Evolutionary conservation across 176 grass and related monocot genomes (phyloP).

Genomic region (Musa beccarii): DNA sequence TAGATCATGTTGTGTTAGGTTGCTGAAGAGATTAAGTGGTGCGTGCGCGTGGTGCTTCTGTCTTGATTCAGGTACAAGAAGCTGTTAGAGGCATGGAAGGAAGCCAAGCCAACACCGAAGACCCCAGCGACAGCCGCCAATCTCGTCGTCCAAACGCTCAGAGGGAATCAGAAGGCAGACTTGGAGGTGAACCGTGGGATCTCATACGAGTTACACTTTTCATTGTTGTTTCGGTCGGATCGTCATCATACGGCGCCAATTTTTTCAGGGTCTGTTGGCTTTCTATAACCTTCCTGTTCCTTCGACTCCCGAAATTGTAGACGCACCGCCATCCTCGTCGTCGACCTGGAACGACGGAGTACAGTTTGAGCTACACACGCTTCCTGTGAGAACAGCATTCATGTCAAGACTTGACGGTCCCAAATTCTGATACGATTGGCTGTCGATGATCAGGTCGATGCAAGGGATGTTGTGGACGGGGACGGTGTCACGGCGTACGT

Average conservation of each 20-base stretch:
- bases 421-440: background rate
- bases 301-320: background rate
- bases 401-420: background rate
- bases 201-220: background rate
- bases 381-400: slow-evolving; percentile 25
- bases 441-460: slow-evolving; percentile 23
- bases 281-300: slow-evolving; percentile 31
- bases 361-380: slow-evolving; percentile 31
- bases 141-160: slow-evolving; percentile 4
- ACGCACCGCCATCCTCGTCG: slow-evolving; percentile 8
- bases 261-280: slow-evolving; percentile 31
- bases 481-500: slow-evolving; percentile 50
- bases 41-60: background rate
- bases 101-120: background rate
- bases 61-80: slow-evolving; percentile 15
- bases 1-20: too few species aligned
- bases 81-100: slow-evolving; percentile 3
- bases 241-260: background rate
- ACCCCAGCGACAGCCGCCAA: slow-evolving; percentile 4
- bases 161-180: background rate
- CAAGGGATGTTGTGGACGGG: slow-evolving; percentile 36
- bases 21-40: too few species aligned
- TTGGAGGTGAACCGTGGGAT: background rate
- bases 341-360: slow-evolving; percentile 20
- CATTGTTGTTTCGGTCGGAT: background rate